Evolutionary conservation across 345 rosid species (phyloP).

Genomic region (Heritiera fomes): DNA sequence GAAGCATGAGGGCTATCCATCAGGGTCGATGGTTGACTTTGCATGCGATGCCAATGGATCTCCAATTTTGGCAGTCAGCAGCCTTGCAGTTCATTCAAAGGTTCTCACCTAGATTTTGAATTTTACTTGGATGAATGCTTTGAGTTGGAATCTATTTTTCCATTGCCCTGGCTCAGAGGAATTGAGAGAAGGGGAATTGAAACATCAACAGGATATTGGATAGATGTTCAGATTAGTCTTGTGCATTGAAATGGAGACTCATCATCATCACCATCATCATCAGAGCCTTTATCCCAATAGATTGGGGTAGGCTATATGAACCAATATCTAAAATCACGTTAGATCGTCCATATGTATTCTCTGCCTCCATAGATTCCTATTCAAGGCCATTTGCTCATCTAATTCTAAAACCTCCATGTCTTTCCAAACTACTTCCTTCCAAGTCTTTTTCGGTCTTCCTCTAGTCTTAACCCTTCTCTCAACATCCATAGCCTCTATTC

Average conservation of each 20-base stretch:
- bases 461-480: too few relatives aligned
- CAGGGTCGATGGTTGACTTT: slow-evolving; percentile 16
- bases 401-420: too few relatives aligned
- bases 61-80: slow-evolving; percentile 81
- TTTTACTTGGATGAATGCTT: slow-evolving; percentile 11
- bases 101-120: slow-evolving; percentile 36
- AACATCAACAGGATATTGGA: background rate
- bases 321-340: too few relatives aligned
- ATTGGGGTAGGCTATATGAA: too few relatives aligned
- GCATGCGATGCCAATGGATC: slow-evolving; percentile 75
- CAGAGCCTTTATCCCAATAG: too few relatives aligned
- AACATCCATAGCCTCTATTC: too few relatives aligned
- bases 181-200: background rate
- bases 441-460: too few relatives aligned
- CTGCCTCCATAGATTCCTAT: too few relatives aligned
- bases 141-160: background rate
- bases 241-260: background rate
- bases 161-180: background rate
- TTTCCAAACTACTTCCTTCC: too few relatives aligned
- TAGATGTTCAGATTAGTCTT: background rate
- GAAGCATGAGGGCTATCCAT: slow-evolving; percentile 7
- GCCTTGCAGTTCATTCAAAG: slow-evolving; percentile 83
- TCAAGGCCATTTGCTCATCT: too few relatives aligned
- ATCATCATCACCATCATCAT: too few relatives aligned
- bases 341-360: too few relatives aligned